Base-by-base conservation (phyloP, 768 basidiomycete species). In the Macrolepiota dolichaula region DNA sequence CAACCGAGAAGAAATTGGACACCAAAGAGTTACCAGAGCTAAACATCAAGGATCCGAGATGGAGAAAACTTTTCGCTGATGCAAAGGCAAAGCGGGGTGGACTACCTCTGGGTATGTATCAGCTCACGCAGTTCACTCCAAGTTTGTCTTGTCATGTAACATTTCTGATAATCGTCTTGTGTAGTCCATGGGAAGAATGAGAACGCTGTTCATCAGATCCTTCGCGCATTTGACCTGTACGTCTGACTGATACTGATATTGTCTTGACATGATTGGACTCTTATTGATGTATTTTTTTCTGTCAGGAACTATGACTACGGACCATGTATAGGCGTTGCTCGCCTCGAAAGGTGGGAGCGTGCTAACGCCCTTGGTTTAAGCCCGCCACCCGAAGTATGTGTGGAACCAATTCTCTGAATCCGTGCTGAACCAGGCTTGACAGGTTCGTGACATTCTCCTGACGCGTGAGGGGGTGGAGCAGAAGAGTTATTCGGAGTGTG, bases 321-420 rank as follows among this genome's bases (percentile, higher is more conserved):
- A 0, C 92, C 92, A 2, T 92, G 88, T 64, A 75, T 88, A 22
- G 90, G 92, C 0, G 81, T 92, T 57, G 83, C 86, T n/a, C 85
- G 95, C 29, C 74, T 96, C 13, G 86, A 95, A 63, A 80, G 96
- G 40, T 98, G 94, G 93, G 84, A 95, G 68, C 81, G 95, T 52
- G 96, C 96, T 0, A 71, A 86, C 27, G 79, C 81, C 10, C 77
- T 96, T 49, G 93, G 93, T 1, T 76, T 97, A 19, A 79, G 87
- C 51, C 96, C 95, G 13, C 94, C 94, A 2, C 63, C 69, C 15
- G 91, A 94, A 79, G 94, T 90, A 66, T 60, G 84, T 57, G 40
- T 37, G 13, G 7, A 6, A 3, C 17, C 62, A 36, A 61, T 55
- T 15, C 37, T 38, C 25, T 4, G 47, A 17, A 46, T 17, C 25